Percentiles rank a stretch among this genome's conserved stretches.
phyloP scores from a whole-genome alignment of 805 yeast species.

The Citeromyces nyonsensis region DNA sequence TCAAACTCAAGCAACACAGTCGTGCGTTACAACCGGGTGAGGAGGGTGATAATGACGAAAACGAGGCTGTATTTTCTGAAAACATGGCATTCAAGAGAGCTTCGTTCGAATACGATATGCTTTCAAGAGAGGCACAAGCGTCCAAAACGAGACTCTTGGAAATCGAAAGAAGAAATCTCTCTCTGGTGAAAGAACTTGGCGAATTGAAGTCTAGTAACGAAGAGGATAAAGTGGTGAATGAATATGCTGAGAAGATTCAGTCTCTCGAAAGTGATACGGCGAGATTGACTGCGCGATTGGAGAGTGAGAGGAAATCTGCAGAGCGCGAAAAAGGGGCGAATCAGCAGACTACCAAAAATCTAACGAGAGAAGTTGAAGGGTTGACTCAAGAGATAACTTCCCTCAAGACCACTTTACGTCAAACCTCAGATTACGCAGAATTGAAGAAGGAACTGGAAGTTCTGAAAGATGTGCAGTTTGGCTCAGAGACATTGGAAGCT shows the following conservation, averaged over 20 bases:
- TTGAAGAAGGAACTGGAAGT: conserved; percentile 62
- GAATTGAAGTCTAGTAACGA: too few species aligned
- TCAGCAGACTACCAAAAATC: conserved; percentile 18
- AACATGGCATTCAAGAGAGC: too few species aligned
- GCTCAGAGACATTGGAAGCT: conserved; percentile 20
- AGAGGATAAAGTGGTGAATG: conserved; percentile 46
- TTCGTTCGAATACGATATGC: conserved; percentile 23
- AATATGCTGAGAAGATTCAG: conserved; percentile 29
- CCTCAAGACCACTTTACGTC: conserved; percentile 30
- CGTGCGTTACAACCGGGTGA: conserved; percentile 21
- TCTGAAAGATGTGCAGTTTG: conserved; percentile 64
- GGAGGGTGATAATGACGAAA: conserved; percentile 10
- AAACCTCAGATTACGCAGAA: conserved; percentile 63
- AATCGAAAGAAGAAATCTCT: conserved; percentile 57
- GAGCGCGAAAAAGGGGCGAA: conserved; percentile 10
- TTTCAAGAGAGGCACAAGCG: conserved; percentile 62
- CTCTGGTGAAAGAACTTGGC: conserved; percentile 27
- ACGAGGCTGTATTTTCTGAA: too few species aligned
- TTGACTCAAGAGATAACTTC: too few species aligned
- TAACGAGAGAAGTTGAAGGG: conserved; percentile 34
- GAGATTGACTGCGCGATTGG: conserved; percentile 38
- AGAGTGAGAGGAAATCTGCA: conserved; percentile 23
- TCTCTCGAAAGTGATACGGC: conserved; percentile 62
- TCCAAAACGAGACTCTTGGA: conserved; percentile 53
- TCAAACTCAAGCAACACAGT: conserved; percentile 34